phyloP scores from a whole-genome alignment of 495 filamentous ascomycete genomes.

The Podospora australis region DNA sequence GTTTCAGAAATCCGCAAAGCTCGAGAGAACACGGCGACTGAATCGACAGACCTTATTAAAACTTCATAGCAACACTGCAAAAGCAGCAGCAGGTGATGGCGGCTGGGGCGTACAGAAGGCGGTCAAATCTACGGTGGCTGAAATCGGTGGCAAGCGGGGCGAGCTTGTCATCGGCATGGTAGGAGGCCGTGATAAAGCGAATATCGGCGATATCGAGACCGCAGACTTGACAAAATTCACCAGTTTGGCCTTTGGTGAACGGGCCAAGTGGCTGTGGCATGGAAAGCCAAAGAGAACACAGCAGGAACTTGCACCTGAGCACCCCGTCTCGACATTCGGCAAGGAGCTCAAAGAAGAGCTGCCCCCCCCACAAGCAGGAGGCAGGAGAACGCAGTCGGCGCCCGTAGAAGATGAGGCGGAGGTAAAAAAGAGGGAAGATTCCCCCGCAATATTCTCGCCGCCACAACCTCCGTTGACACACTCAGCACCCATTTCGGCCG shows the following conservation, averaged over 20 bases:
- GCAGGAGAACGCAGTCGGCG: slow-evolving; percentile 43
- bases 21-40: slow-evolving; percentile 68
- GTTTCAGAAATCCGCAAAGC: slow-evolving; percentile 85
- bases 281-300: slow-evolving; percentile 65
- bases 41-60: slow-evolving; percentile 77
- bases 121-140: slow-evolving; percentile 90
- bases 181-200: slow-evolving; percentile 76
- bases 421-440: slow-evolving; percentile 35
- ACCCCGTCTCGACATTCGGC: slow-evolving; percentile 53
- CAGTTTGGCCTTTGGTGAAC: slow-evolving; percentile 66
- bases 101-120: slow-evolving; percentile 71
- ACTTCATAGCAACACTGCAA: slow-evolving; percentile 75
- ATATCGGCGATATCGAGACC: slow-evolving; percentile 88
- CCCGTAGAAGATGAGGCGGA: slow-evolving; percentile 44
- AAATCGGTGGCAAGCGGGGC: slow-evolving; percentile 90
- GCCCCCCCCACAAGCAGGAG: slow-evolving; percentile 30
- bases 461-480: slow-evolving; percentile 26
- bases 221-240: slow-evolving; percentile 80
- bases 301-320: slow-evolving; percentile 42
- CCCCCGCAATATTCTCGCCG: slow-evolving; percentile 28
- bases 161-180: slow-evolving; percentile 93
- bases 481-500: slow-evolving; percentile 34
- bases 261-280: slow-evolving; percentile 88
- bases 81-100: slow-evolving; percentile 75
- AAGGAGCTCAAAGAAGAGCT: slow-evolving; percentile 45